phyloP scores from a whole-genome alignment of 202 grass and related monocot genomes.

The Bolboschoenoplectus hybrid region DNA sequence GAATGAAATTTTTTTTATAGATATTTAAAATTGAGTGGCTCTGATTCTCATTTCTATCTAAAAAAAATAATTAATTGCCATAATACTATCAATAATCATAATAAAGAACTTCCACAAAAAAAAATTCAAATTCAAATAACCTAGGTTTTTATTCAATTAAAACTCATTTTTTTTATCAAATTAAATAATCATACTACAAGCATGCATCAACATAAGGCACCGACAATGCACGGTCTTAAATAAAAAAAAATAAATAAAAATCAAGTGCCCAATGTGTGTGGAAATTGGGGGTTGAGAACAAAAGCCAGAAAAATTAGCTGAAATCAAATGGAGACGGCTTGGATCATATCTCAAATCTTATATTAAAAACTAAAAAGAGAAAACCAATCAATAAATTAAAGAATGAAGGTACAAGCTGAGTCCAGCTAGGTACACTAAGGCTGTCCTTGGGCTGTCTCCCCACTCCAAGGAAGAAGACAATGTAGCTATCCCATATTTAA shows the following conservation, averaged over 20 bases:
- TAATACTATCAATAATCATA: no score
- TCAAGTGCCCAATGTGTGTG: neutral
- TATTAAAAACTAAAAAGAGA: constrained; percentile 19
- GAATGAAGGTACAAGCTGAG: constrained; percentile 28
- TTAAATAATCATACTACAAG: neutral
- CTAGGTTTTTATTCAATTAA: neutral
- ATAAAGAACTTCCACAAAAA: no score
- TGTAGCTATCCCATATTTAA: constrained; percentile 24
- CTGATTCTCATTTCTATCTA: no score
- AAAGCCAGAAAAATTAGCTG: neutral
- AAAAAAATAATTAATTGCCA: no score
- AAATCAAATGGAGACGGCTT: constrained; percentile 2
- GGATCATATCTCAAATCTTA: constrained; percentile 24
- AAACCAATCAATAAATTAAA: constrained; percentile 28
- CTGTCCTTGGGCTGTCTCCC: constrained; percentile 52
- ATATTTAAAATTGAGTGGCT: no score
- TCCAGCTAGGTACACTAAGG: constrained; percentile 60
- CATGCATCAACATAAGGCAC: neutral
- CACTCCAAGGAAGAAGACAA: constrained; percentile 43
- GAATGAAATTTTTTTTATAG: no score
- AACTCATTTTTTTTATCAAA: neutral
- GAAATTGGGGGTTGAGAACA: constrained; percentile 19
- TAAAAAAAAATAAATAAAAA: no score
- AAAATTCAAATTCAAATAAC: neutral
- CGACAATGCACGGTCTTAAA: neutral